Base-by-base conservation (phyloP, 805 yeast species). In the Saturnispora hagleri region DNA sequence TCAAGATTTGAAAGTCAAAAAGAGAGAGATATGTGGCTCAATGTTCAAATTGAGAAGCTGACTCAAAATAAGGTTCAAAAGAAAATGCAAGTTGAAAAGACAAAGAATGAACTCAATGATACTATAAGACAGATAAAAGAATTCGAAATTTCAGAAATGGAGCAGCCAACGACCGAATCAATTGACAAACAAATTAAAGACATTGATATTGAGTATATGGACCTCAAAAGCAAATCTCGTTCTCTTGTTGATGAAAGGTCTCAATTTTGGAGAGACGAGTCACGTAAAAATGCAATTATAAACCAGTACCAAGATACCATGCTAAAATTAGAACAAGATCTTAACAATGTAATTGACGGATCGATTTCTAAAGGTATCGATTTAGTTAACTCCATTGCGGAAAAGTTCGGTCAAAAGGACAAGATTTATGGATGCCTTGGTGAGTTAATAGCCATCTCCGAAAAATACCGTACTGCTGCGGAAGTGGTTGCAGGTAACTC, bases 401-500 rank as follows among this genome's bases (percentile, higher is more conserved):
- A 72, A 34, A 74, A 75, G 50, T 68, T 89, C 45, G 81, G 80
- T 7, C 65, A 91, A 36, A 67, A 68, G 1, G 50, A 47, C 22
- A 76, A 81, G 18, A 95, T 89, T 9, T 82, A 78, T 66, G 99
- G 99, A 0, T 83, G 95, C 0, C 66, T 93, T 17, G 93, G 95
- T 40, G 96, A 89, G 56, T 71, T 93, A 33, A 84, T 93, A 49
- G 76, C 76, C 52, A 91, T 88, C 3, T 84, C 84, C 57, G 89
- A 85, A 50, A 86, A 86, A 60, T 90, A 88, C 62, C 84, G 84
- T 61, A 76, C 82, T 1, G 96, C 97, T 1, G 87, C 84, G 1
- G 98, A 93, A 63, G 90, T 86, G 2, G 78, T 89, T 46, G 97
- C 95, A 22, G 97, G 97, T 1, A 82, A 79, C 54, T 77, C 95